Conservation (phyloP, 352 stramenopile species). For the Paralagenidium karlingii region DNA sequence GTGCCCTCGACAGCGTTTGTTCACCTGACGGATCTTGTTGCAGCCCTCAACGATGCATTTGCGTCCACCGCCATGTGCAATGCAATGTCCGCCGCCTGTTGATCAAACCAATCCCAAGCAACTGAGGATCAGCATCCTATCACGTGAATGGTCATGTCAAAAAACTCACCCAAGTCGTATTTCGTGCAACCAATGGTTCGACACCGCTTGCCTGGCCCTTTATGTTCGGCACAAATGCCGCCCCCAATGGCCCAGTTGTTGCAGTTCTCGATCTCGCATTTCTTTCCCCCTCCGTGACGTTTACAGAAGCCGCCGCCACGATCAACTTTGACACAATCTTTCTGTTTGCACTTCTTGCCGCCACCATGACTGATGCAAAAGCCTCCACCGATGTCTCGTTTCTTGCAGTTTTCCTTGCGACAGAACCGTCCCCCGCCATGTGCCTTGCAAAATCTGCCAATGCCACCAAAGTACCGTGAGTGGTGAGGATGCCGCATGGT, state of each 20-base stretch:
- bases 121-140: slow-evolving; percentile 6
- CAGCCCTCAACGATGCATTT: slow-evolving; percentile 78
- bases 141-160: background rate
- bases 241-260: slow-evolving; percentile 72
- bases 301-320: slow-evolving; percentile 73
- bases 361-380: slow-evolving; percentile 80
- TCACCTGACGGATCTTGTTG: slow-evolving; percentile 76
- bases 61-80: slow-evolving; percentile 67
- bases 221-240: slow-evolving; percentile 64
- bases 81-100: slow-evolving; percentile 65
- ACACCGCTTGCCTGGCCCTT: slow-evolving; percentile 63
- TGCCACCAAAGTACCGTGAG: slow-evolving; percentile 1
- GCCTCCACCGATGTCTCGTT: slow-evolving; percentile 73
- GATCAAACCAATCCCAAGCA: too few relatives aligned
- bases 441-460: slow-evolving; percentile 76
- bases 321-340: slow-evolving; percentile 69
- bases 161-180: slow-evolving; percentile 36
- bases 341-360: slow-evolving; percentile 66
- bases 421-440: slow-evolving; percentile 75
- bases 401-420: slow-evolving; percentile 57
- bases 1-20: slow-evolving; percentile 72
- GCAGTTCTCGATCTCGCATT: slow-evolving; percentile 62
- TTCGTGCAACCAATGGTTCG: slow-evolving; percentile 70
- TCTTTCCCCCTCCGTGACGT: slow-evolving; percentile 75
- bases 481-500: slow-evolving; percentile 2